Percentiles rank a stretch among this genome's conserved stretches.
phyloP scores from a whole-genome alignment of 1,284 basidiomycete species.

The Fomitopsis palustris region DNA sequence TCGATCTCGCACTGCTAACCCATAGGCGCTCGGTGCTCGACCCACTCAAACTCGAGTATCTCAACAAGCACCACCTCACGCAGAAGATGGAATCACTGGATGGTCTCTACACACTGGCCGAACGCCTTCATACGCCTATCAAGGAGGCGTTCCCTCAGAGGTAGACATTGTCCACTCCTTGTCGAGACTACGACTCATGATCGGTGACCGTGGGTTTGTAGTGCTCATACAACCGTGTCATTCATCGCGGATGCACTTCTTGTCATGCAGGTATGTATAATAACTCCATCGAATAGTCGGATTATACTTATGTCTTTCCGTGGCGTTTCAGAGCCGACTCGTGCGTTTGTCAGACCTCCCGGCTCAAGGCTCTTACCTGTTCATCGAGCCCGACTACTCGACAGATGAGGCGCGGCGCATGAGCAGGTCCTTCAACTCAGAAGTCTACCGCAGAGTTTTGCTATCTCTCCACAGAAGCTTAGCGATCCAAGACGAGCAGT shows the following conservation, averaged over 20 bases:
- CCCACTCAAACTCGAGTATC: slow-evolving; percentile 64
- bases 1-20: slow-evolving; percentile 68
- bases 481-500: neutral
- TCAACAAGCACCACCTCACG: slow-evolving; percentile 78
- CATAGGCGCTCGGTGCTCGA: slow-evolving; percentile 76
- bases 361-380: slow-evolving; percentile 69
- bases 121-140: slow-evolving; percentile 43
- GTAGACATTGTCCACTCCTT: slow-evolving; percentile 21
- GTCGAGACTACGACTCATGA: neutral
- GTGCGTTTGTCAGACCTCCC: slow-evolving; percentile 69
- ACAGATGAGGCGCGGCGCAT: slow-evolving; percentile 55
- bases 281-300: neutral
- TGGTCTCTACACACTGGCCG: slow-evolving; percentile 45
- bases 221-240: slow-evolving; percentile 45
- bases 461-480: slow-evolving; percentile 13
- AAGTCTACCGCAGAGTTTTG: slow-evolving; percentile 19
- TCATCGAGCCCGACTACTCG: slow-evolving; percentile 59
- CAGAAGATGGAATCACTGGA: slow-evolving; percentile 39
- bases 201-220: slow-evolving; percentile 23
- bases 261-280: slow-evolving; percentile 44
- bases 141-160: slow-evolving; percentile 45
- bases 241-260: slow-evolving; percentile 58
- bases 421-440: slow-evolving; percentile 36
- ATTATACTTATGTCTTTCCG: neutral
- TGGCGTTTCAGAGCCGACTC: slow-evolving; percentile 55